Evolutionary conservation across 1,284 basidiomycete species (phyloP).

Genomic region (Ceratobasidium sp.): DNA sequence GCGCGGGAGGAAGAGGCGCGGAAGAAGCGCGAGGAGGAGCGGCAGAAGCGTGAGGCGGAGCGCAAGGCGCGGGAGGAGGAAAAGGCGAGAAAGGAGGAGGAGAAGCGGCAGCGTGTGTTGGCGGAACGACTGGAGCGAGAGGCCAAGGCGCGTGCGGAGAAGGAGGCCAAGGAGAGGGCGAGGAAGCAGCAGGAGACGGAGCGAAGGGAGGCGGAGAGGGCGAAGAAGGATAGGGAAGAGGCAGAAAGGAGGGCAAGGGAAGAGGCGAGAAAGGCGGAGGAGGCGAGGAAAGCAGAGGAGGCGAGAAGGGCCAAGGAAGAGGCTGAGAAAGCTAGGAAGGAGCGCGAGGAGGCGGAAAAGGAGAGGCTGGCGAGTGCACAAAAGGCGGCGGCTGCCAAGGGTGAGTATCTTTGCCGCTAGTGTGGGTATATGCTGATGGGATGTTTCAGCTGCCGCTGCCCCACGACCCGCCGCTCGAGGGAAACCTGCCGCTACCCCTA

Average conservation of each 20-base stretch:
- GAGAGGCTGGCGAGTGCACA: conserved; percentile 70
- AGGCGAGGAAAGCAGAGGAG: conserved; percentile 70
- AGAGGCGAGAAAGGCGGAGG: conserved; percentile 69
- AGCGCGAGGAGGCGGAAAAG: conserved; percentile 65
- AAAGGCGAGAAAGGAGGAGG: conserved; percentile 70
- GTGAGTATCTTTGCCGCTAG: conserved; percentile 17
- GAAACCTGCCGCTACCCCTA: conserved; percentile 2
- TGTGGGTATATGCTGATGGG: conserved; percentile 15
- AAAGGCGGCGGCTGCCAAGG: conserved; percentile 49
- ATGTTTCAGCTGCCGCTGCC: conserved; percentile 9
- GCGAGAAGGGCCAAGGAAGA: conserved; percentile 55
- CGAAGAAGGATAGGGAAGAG: conserved; percentile 58
- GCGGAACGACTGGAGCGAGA: conserved; percentile 78
- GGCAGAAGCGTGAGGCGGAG: conserved; percentile 75
- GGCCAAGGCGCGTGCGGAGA: conserved; percentile 61
- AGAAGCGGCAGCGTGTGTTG: conserved; percentile 77
- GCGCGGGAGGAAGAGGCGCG: conserved; percentile 72
- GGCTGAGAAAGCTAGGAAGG: conserved; percentile 52
- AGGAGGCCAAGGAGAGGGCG: conserved; percentile 71
- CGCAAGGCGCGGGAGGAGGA: conserved; percentile 80
- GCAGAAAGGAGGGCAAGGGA: conserved; percentile 67
- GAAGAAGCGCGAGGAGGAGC: conserved; percentile 79
- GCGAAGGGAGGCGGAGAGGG: conserved; percentile 51
- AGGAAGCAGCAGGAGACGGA: conserved; percentile 64
- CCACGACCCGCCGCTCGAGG: conserved; percentile 10